phyloP scores from a whole-genome alignment of 305 asterid genomes.

The Salvia sclarea region DNA sequence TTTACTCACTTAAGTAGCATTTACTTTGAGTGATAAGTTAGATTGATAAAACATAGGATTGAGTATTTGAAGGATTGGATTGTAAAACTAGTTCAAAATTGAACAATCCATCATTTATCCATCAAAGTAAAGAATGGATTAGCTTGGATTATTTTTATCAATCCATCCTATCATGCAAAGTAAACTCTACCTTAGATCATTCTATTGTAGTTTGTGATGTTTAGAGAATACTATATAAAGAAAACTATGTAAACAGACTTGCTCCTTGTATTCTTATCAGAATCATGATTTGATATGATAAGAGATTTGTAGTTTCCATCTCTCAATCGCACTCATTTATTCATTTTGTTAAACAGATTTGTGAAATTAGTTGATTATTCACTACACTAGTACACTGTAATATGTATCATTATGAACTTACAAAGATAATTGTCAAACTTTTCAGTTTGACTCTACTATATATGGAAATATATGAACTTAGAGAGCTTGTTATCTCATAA shows the following conservation, averaged over 20 bases:
- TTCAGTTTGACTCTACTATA: background rate
- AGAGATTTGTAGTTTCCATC: background rate
- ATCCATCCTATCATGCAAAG: too few relatives aligned
- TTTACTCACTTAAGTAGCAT: too few relatives aligned
- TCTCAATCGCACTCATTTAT: background rate
- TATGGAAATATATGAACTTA: background rate
- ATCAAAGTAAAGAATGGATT: too few relatives aligned
- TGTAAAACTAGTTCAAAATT: too few relatives aligned
- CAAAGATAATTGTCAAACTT: background rate
- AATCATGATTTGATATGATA: slow-evolving; percentile 3
- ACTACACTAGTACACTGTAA: too few relatives aligned
- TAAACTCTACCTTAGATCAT: too few relatives aligned
- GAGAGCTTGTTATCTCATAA: background rate
- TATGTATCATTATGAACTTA: background rate
- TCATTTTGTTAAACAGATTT: background rate
- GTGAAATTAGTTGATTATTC: background rate
- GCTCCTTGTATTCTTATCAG: background rate
- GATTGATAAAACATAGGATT: too few relatives aligned
- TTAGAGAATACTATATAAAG: background rate
- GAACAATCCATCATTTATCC: too few relatives aligned
- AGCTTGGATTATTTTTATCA: too few relatives aligned
- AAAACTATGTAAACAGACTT: background rate
- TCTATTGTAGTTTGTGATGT: background rate
- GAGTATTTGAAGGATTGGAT: too few relatives aligned
- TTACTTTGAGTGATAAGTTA: too few relatives aligned